A percentile compares a stretch with the other conserved stretches of the same genome.
Conservation (phyloP, 768 basidiomycete genomes). For the Melanogaster broomeanus region DNA sequence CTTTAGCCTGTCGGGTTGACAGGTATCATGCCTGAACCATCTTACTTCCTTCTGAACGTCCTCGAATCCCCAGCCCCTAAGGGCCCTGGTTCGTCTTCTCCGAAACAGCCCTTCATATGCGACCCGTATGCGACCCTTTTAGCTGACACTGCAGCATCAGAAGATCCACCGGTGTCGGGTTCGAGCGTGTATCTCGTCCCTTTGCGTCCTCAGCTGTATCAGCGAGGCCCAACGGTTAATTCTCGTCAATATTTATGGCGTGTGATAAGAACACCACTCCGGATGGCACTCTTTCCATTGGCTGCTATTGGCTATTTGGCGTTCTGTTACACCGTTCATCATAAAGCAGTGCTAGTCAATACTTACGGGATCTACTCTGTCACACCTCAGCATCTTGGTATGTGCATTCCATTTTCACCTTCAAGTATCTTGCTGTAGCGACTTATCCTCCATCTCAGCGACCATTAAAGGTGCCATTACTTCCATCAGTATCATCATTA, state of each 20-base stretch:
- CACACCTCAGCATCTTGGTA: conserved; percentile 22
- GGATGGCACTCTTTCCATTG: conserved; percentile 25
- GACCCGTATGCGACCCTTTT: background rate
- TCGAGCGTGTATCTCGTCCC: conserved; percentile 9
- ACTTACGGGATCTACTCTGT: conserved; percentile 21
- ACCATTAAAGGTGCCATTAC: conserved; percentile 30
- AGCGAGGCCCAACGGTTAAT: background rate
- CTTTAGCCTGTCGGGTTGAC: background rate
- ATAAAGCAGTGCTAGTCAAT: conserved; percentile 24
- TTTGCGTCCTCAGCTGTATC: conserved; percentile 1
- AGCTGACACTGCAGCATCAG: background rate
- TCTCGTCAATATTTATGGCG: conserved; percentile 7
- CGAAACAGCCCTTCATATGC: background rate
- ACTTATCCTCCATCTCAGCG: conserved; percentile 10
- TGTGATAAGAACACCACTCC: conserved; percentile 2
- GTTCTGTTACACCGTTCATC: conserved; percentile 30
- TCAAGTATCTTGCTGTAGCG: background rate
- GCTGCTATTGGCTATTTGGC: conserved; percentile 28
- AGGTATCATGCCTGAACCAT: conserved; percentile 14
- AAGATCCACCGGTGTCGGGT: background rate
- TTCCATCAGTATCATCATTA: conserved; percentile 28
- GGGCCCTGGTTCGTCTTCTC: background rate
- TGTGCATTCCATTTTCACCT: background rate
- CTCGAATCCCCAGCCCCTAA: conserved; percentile 1
- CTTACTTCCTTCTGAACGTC: conserved; percentile 19